Evolutionary conservation across 495 filamentous ascomycete genomes (phyloP), one percentile per base, ranked within the genome.

Genomic region (Durotheca rogersii): DNA sequence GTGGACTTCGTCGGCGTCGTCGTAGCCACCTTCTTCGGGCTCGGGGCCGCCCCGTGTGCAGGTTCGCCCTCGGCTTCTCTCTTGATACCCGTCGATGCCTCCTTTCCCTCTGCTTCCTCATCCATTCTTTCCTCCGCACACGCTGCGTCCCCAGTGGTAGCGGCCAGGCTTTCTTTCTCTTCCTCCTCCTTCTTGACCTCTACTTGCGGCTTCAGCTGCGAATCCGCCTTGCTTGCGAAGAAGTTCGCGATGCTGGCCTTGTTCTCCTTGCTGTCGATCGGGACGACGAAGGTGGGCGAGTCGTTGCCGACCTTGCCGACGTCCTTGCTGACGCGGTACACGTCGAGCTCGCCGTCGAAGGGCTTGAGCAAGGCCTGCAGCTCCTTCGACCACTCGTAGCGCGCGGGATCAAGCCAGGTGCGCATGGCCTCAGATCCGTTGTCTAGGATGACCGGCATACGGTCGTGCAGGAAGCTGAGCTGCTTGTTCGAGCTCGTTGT

Each of bases 301-400:
- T 95, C 87, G 53, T 95, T 95, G n/a, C 92, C 90, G 1, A 95
- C 93, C 70, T 96, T 96, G 0, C 90, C 90, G 0, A 98, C 93
- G 9, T 93, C 91, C 64, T 88, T 88, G 35, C 78, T 80, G 1
- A 98, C 93, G 10, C 84, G 79, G 64, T 95, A 96, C 19, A 85
- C 82, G 32, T 94, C 91, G 20, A 98, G 68, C 47, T 89, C 88
- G 0, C 88, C 88, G 18, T 77, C 67, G 51, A 82, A 96, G 0
- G 93, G 90, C 58, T 79, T 83, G 18, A 97, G 63, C 7, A 93
- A 67, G 2, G 66, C 71, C 61, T 96, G 90, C 23, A 98, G 70
- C 15, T 92, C 86, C 40, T 76, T 78, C 14, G 79, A 84, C 92
- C 92, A 97, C 36, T 80, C 81, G 6, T 70, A 71, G 25, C 80